Base-by-base conservation (phyloP, 2,329 filamentous ascomycete genomes). In the Claviceps spartinae region DNA sequence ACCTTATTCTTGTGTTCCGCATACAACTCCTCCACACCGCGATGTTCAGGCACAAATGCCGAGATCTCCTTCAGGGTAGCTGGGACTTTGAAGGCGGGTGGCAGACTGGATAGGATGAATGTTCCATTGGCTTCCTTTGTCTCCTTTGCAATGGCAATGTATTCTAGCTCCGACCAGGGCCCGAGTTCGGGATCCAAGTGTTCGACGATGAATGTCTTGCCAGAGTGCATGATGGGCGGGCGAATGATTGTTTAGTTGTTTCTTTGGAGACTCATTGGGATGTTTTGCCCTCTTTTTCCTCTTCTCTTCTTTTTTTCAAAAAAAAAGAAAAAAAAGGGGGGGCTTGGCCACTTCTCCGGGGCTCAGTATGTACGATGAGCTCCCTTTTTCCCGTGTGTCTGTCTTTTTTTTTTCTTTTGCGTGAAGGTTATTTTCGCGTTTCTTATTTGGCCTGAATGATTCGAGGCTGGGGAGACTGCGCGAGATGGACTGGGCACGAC, bases 121-220 rank as follows among this genome's bases (percentile, higher is more conserved):
- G 74, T 75, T 52, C 82, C 79, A 37, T 79, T 78, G 3, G 79
- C 71, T 24, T 76, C 76, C 56, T 81, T 72, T 50, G 86, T 88
- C 73, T 98, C 93, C 55, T 78, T 74, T 49, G 88, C 88, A 65
- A 98, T 96, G 62, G 85, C 80, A 52, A 81, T 73, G 72, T 98
- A 98, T 72, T 98, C 93, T 50, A 97, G 79, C 57, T 88, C 82
- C 24, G 93, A 97, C 93, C 93, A 98, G 42, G 82, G 79, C 37
- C 94, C 93, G 34, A 98, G 78, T 69, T 98, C 93, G 42, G 87
- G 84, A 71, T 98, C 93, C 58, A 98, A 82, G 69, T 98, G 91
- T 74, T 97, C 91, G 61, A 97, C 90, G 62, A 97, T 86, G 70
- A 93, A 96, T 44, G 82, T 90, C 69, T 89, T 86, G 58, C 67